Evolutionary conservation across 2,329 filamentous ascomycete genomes (phyloP), one percentile per base, ranked within the genome.

Genomic region (Alternaria ethzedia): DNA sequence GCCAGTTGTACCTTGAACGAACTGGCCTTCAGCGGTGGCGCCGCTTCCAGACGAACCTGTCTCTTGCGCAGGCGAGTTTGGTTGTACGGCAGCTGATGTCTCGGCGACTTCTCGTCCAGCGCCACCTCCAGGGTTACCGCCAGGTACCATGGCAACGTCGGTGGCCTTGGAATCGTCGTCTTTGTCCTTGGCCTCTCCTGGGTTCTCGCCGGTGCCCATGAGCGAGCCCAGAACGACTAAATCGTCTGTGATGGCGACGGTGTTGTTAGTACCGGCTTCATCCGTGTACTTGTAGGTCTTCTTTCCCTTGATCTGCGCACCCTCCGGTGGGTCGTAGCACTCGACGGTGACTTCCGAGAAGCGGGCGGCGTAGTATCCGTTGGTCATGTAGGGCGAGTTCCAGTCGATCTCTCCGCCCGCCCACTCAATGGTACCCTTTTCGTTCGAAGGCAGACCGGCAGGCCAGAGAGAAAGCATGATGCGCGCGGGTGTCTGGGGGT

Each of bases 381-480:
- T 86, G 82, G 93, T 84, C 85, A 98, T 95, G 80, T 96, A 92
- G 20, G 85, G 83, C 68, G 87, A 88, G 78, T 91, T 84, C 95
- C 96, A 99, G 84, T 97, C 87, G 68, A 99, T 95, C 56, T 87
- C 83, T 72, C 96, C 96, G 76, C 96, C 96, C 17, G 95, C 93
- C 96, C 96, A 99, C 57, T 90, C 86, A 69, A 97, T 87, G 32
- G 96, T 98, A 59, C 96, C 96, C 78, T 91, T 78, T 44, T 88
- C 91, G 80, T 97, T 97, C 76, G 86, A 86, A 10, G 88, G 82
- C 50, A 92, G 87, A 77, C 96, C 96, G 75, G 93, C 96, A 44
- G 96, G 96, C 96, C 96, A 99, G 75, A 99, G 89, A 15, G 96
- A 98, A 54, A 99, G 86, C 84, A 97, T 93, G 56, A 99, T 88